Percentiles rank a stretch among this genome's conserved stretches.
Evolutionary conservation across 1,139 yeast genomes (phyloP).

Genomic region (Scheffersomyces stambukii): DNA sequence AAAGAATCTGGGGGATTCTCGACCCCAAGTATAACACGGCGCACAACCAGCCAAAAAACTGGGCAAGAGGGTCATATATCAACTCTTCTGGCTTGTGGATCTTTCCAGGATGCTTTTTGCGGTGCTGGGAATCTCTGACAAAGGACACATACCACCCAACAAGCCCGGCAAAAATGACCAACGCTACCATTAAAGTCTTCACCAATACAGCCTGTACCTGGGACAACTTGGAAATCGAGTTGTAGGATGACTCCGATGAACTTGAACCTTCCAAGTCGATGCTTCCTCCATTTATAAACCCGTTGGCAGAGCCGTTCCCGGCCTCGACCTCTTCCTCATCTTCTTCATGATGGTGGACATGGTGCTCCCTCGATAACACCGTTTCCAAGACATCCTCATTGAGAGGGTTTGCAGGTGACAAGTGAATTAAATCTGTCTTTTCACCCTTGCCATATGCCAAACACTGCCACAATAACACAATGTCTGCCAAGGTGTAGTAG

Average conservation of each 20-base stretch:
- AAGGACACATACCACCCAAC: conserved; percentile 82
- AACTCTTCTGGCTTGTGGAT: conserved; percentile 30
- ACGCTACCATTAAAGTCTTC: conserved; percentile 60
- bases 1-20: conserved; percentile 80
- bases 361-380: conserved; percentile 40
- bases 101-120: conserved; percentile 25
- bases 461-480: conserved; percentile 78
- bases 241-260: conserved; percentile 1
- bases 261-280: background rate
- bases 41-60: conserved; percentile 87
- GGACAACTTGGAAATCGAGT: conserved; percentile 12
- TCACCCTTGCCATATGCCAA: conserved; percentile 61
- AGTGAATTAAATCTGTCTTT: conserved; percentile 63
- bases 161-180: conserved; percentile 73
- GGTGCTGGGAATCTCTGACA: conserved; percentile 26
- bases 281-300: conserved; percentile 6
- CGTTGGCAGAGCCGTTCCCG: too few relatives aligned
- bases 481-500: conserved; percentile 87
- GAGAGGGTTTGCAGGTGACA: conserved; percentile 87
- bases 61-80: conserved; percentile 73
- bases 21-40: conserved; percentile 84
- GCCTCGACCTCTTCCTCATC: too few relatives aligned
- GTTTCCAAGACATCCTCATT: conserved; percentile 63
- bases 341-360: conserved; percentile 7
- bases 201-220: conserved; percentile 27